Conservation (phyloP, 257 asterid genomes). For the Forsythia viridissima region DNA sequence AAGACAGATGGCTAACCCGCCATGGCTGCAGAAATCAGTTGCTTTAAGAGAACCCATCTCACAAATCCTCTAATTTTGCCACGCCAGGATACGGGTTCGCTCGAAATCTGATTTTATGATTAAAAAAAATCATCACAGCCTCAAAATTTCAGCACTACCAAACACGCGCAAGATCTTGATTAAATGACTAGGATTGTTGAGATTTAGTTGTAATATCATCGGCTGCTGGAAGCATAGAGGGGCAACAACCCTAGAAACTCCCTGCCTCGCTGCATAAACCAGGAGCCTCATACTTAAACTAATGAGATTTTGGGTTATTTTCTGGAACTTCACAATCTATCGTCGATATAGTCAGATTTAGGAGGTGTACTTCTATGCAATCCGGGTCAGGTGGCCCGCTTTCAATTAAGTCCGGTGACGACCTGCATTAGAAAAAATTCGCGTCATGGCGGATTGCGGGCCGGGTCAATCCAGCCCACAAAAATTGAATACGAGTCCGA, state of each 20-base stretch:
- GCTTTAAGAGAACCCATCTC: background rate
- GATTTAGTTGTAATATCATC: background rate
- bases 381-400: too few relatives aligned
- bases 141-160: background rate
- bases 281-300: background rate
- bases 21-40: conserved; percentile 5
- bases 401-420: too few relatives aligned
- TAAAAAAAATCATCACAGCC: background rate
- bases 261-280: background rate
- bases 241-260: conserved; percentile 1
- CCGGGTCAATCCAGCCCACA: too few relatives aligned
- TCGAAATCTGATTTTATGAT: background rate
- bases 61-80: background rate
- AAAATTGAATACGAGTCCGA: too few relatives aligned
- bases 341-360: too few relatives aligned
- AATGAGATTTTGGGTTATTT: background rate
- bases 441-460: too few relatives aligned
- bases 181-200: background rate
- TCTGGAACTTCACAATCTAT: too few relatives aligned
- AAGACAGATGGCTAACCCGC: background rate
- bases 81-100: background rate
- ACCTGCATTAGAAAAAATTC: too few relatives aligned
- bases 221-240: background rate
- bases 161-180: background rate
- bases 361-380: too few relatives aligned